These are phyloP conservation scores for Skeletonema menzelii DNA, from an alignment of 108 stramenopile species.

Conservation along the genomic window DNA sequence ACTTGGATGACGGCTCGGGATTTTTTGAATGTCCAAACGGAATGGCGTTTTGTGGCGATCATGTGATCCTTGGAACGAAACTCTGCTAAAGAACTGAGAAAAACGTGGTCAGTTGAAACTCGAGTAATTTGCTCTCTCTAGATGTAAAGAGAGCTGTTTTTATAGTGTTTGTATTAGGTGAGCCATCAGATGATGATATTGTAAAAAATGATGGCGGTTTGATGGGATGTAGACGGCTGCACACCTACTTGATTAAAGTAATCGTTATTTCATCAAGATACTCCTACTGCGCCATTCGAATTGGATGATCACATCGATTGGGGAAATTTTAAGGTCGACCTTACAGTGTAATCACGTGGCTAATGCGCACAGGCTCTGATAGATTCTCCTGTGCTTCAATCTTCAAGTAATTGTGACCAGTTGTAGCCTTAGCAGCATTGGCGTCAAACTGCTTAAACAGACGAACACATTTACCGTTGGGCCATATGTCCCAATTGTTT, in stretches of 20 bases:
- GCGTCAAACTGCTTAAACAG: slow-evolving; percentile 30
- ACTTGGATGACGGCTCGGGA: not conserved
- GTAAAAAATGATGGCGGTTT: no score
- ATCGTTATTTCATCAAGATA: no score
- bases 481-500: slow-evolving; percentile 23
- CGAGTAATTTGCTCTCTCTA: not conserved
- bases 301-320: not conserved
- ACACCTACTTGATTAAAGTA: not conserved
- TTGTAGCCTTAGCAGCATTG: slow-evolving; percentile 19
- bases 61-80: not conserved
- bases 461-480: slow-evolving; percentile 26
- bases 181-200: not conserved
- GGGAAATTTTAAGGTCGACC: not conserved
- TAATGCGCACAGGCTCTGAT: slow-evolving; percentile 23
- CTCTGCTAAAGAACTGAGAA: not conserved
- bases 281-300: no score
- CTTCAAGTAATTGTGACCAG: slow-evolving; percentile 38
- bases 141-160: not conserved
- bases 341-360: slow-evolving; percentile 35
- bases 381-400: slow-evolving; percentile 26
- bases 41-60: not conserved
- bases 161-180: not conserved
- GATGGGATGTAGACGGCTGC: not conserved
- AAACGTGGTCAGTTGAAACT: not conserved
- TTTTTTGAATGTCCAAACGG: not conserved